Percentiles rank a stretch among this genome's conserved stretches.
Evolutionary conservation across 805 yeast species (phyloP).

Genomic region (Lachancea dasiensis): DNA sequence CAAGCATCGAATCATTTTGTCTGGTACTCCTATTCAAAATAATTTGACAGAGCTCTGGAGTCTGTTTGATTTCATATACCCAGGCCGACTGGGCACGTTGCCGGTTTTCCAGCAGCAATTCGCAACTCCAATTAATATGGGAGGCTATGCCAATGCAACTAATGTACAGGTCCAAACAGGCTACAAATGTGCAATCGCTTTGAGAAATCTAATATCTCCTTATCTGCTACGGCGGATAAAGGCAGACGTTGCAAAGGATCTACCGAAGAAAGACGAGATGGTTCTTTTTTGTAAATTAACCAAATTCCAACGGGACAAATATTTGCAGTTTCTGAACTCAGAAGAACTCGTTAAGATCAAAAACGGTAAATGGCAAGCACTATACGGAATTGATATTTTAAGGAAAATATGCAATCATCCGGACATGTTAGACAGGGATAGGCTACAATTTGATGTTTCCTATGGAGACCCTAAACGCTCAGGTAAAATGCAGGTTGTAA

Average conservation of each 20-base stretch:
- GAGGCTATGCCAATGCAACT: slow-evolving; percentile 98
- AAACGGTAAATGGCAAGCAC: slow-evolving; percentile 70
- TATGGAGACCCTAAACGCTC: slow-evolving; percentile 60
- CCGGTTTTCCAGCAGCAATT: slow-evolving; percentile 94
- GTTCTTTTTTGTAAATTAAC: slow-evolving; percentile 89
- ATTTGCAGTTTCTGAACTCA: slow-evolving; percentile 67
- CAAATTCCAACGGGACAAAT: slow-evolving; percentile 62
- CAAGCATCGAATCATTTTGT: slow-evolving; percentile 75
- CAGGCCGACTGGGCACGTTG: slow-evolving; percentile 89
- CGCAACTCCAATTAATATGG: slow-evolving; percentile 85
- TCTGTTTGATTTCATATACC: slow-evolving; percentile 88
- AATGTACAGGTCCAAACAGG: slow-evolving; percentile 96
- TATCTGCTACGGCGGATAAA: slow-evolving; percentile 82
- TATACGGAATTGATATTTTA: slow-evolving; percentile 84
- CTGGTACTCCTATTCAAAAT: slow-evolving; percentile 97
- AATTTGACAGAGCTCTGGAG: slow-evolving; percentile 92
- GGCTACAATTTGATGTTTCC: slow-evolving; percentile 22
- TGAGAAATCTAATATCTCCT: slow-evolving; percentile 85
- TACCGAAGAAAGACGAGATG: slow-evolving; percentile 91
- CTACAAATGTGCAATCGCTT: slow-evolving; percentile 87
- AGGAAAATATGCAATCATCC: slow-evolving; percentile 97
- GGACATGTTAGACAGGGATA: slow-evolving; percentile 56
- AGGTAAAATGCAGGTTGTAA: slow-evolving; percentile 88
- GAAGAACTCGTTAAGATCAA: slow-evolving; percentile 68
- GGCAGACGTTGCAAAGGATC: slow-evolving; percentile 89